Evolutionary conservation across 106 monocot species (phyloP).

Genomic region (Dactylorhiza incarnata): DNA sequence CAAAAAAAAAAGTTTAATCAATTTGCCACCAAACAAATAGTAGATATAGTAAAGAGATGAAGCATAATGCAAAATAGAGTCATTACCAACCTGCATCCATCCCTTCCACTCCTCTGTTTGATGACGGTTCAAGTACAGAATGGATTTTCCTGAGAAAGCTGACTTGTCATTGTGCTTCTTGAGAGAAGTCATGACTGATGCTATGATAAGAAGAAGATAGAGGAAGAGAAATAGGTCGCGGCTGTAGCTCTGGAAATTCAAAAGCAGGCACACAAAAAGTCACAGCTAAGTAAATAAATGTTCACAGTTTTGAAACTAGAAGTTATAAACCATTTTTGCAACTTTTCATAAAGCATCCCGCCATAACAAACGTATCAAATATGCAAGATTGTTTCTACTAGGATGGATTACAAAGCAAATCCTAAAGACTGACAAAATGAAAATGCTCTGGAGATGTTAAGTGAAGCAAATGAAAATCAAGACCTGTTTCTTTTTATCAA

Average conservation of each 20-base stretch:
- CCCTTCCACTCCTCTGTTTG: slow-evolving; percentile 99
- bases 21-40: not conserved
- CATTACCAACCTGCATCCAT: slow-evolving; percentile 88
- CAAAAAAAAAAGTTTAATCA: not conserved
- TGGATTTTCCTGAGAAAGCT: slow-evolving; percentile 76
- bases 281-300: not conserved
- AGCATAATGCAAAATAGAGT: not conserved
- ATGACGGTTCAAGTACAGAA: slow-evolving; percentile 85
- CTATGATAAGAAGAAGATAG: slow-evolving; percentile 86
- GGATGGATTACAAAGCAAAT: not conserved
- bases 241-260: slow-evolving; percentile 60
- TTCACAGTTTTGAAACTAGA: not conserved
- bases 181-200: slow-evolving; percentile 79
- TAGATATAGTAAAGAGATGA: not conserved
- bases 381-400: not conserved
- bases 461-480: not conserved
- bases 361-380: not conserved
- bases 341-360: not conserved
- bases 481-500: not conserved
- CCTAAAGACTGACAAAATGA: not conserved
- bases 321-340: not conserved
- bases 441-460: not conserved
- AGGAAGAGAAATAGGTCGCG: slow-evolving; percentile 92
- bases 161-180: slow-evolving; percentile 86
- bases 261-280: slow-evolving; percentile 7